These are phyloP conservation scores for Trichoderma sp. DNA, from an alignment of 2,329 filamentous ascomycete species.

Conservation along the genomic window DNA sequence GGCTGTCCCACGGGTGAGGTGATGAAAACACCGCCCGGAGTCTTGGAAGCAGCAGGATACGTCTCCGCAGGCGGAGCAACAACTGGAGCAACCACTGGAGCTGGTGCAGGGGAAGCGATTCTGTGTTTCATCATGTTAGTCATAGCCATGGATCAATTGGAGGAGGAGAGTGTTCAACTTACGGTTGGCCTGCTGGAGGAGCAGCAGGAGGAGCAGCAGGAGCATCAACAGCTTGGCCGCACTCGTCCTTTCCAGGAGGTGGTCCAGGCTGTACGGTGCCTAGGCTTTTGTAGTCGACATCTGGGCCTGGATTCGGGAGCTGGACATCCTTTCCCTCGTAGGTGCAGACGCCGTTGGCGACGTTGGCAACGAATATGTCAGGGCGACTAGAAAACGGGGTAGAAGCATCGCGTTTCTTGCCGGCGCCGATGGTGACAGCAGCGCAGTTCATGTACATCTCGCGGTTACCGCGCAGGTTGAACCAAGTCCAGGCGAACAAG, in stretches of 20 bases:
- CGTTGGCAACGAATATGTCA: slow-evolving; percentile 68
- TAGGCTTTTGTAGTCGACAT: slow-evolving; percentile 43
- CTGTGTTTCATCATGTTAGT: background rate
- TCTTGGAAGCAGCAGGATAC: background rate
- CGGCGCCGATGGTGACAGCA: slow-evolving; percentile 57
- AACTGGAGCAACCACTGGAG: no score
- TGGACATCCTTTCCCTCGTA: slow-evolving; percentile 54
- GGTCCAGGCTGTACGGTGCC: slow-evolving; percentile 30
- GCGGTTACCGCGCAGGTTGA: slow-evolving; percentile 72
- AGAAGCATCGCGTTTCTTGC: slow-evolving; percentile 27
- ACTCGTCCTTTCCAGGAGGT: slow-evolving; percentile 26
- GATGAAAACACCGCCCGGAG: slow-evolving; percentile 19
- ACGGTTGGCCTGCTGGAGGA: background rate
- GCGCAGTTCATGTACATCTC: slow-evolving; percentile 91
- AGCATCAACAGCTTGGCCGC: background rate
- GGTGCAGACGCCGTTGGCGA: slow-evolving; percentile 58
- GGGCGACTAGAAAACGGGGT: slow-evolving; percentile 56
- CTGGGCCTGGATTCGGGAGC: slow-evolving; percentile 64
- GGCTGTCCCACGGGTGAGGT: slow-evolving; percentile 5
- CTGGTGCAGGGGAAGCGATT: background rate
- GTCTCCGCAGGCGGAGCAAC: background rate
- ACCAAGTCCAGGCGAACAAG: slow-evolving; percentile 74
- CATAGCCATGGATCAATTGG: background rate
- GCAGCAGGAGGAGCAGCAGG: slow-evolving; percentile 13
- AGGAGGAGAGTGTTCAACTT: background rate